Conservation (phyloP, 179 eudicot genomes). For the Sideroxylon spinosum region DNA sequence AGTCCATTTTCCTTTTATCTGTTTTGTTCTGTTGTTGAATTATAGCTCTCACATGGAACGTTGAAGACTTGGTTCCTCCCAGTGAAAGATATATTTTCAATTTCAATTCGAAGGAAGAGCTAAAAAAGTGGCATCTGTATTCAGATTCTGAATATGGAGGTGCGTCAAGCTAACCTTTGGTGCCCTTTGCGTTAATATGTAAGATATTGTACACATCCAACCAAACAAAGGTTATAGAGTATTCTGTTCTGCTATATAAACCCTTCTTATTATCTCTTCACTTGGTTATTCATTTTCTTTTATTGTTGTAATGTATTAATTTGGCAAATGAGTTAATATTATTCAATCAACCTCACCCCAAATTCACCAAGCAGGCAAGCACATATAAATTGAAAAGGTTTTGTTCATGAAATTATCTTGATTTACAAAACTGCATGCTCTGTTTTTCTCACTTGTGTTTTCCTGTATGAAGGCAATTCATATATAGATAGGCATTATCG, state of each 20-base stretch:
- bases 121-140: constrained; percentile 90
- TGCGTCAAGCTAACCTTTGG: constrained; percentile 18
- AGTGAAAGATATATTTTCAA: constrained; percentile 61
- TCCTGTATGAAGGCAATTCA: not conserved
- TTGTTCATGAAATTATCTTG: not conserved
- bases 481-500: not conserved
- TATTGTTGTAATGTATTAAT: not conserved
- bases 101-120: constrained; percentile 78
- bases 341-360: not conserved
- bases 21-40: constrained; percentile 15
- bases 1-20: not conserved
- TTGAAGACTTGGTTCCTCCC: constrained; percentile 87
- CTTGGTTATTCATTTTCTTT: not conserved
- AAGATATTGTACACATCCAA: not conserved
- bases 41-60: constrained; percentile 88
- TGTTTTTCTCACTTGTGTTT: not conserved
- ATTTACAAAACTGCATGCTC: not conserved
- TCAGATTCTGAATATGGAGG: constrained; percentile 99
- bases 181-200: not conserved
- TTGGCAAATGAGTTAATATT: not conserved
- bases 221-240: not conserved
- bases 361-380: not conserved
- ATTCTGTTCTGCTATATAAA: not conserved
- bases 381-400: not conserved
- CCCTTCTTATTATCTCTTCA: not conserved